phyloP scores from a whole-genome alignment of 345 rosid species.

The Aurinia saxatilis region DNA sequence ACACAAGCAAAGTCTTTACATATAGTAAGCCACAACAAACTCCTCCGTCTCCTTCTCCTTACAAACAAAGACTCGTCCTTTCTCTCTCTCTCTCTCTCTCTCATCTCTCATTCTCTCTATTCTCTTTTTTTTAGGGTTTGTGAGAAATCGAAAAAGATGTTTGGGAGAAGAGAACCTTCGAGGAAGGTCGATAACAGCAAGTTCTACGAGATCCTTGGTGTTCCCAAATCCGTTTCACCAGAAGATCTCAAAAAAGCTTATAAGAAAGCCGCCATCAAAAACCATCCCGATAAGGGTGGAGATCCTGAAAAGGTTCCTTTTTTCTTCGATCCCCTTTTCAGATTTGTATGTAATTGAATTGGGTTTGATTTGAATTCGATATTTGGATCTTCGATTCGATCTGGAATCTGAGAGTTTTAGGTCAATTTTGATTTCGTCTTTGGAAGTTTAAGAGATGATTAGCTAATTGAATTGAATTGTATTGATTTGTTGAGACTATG shows the following conservation, averaged over 20 bases:
- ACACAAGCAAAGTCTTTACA: constrained; percentile 18
- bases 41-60: constrained; percentile 18
- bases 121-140: constrained; percentile 13
- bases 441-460: no score
- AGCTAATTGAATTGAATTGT: no score
- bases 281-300: constrained; percentile 98
- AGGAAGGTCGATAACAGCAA: constrained; percentile 72
- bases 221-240: constrained; percentile 59
- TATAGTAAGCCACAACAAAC: constrained; percentile 16
- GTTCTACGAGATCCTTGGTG: constrained; percentile 84
- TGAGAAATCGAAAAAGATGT: constrained; percentile 36
- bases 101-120: background rate
- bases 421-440: no score
- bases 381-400: constrained; percentile 14
- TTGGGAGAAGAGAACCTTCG: constrained; percentile 59
- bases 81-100: background rate
- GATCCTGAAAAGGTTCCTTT: constrained; percentile 73
- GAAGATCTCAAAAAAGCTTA: constrained; percentile 93
- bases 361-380: constrained; percentile 1
- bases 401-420: constrained; percentile 10
- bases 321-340: background rate
- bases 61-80: background rate
- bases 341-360: background rate
- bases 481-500: background rate
- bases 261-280: constrained; percentile 83